Evolutionary conservation across 108 stramenopile species (phyloP), one percentile per base, ranked within the genome.

Genomic region (Nitzschia sp.): DNA sequence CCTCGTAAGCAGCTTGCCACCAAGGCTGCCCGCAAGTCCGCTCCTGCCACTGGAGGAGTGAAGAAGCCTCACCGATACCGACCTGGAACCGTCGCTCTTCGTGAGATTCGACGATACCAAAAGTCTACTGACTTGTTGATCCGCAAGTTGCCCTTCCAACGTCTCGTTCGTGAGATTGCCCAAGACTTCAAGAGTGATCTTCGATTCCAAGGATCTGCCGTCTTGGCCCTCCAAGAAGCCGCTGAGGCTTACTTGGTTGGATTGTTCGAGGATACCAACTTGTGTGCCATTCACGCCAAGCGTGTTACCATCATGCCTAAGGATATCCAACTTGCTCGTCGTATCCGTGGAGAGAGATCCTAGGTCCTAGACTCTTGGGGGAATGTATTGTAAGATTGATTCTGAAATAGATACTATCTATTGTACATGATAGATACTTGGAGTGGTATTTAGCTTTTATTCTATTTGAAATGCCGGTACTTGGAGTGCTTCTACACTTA

Each of bases 61-160:
- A 94, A 94, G 93, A 98, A 96, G 75, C 82, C 82, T 54, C 78
- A 83, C 68, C 74, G 77, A 55, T 79, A 83, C 72, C 67, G 75
- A 44, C 93, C 95, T 21, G 92, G 93, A 38, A 92, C 90, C 41
- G 91, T 92, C 59, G 94, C 94, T 70, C 96, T 97, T 62, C 90
- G 91, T 70, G 93, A 97, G 79, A 97, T 95, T 79, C 87, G 93
- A 76, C 82, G 87, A 66, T 95, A 95, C 84, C 93, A 95, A 80
- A 94, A 93, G 85, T 84, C 84, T 60, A 95, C 92, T 38, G 93
- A 94, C 77, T 85, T 97, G 44, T 80, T 97, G 52, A 92, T 97
- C 88, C 91, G 92, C 66, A 97, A 94, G 87, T 85, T 97, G 50
- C 94, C 94, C 76, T 96, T 97, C 89, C 92, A 95, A 71, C 84